Percentiles rank a stretch among this genome's conserved stretches.
These are phyloP conservation scores for Monilinia aucupariae DNA, from an alignment of 2,329 filamentous ascomycete species.

Conservation along the genomic window DNA sequence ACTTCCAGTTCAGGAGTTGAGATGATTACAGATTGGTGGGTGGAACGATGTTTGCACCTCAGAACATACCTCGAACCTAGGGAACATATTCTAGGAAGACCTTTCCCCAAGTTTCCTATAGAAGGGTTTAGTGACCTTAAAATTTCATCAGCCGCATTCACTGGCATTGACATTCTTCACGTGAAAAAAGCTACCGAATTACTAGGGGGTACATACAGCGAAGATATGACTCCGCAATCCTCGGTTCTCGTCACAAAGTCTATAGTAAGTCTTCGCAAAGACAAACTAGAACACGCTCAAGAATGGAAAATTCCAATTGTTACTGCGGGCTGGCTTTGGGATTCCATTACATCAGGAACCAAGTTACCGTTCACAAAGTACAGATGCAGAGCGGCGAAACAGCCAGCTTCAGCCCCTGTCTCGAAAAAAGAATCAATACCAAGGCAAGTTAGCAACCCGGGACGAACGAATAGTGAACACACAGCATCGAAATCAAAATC, in stretches of 20 bases:
- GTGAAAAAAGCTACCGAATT: constrained; percentile 70
- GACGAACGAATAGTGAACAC: neutral
- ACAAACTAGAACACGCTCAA: constrained; percentile 74
- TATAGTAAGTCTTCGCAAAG: constrained; percentile 48
- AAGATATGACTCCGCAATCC: constrained; percentile 65
- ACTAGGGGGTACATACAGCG: constrained; percentile 75
- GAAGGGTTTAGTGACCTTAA: constrained; percentile 62
- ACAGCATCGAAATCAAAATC: constrained; percentile 9
- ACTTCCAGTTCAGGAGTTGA: constrained; percentile 38
- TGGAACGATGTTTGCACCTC: constrained; percentile 79
- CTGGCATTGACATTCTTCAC: constrained; percentile 78
- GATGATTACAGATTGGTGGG: constrained; percentile 81
- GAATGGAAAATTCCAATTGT: constrained; percentile 79
- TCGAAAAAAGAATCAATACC: constrained; percentile 4
- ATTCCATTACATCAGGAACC: constrained; percentile 60
- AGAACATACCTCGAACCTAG: constrained; percentile 65
- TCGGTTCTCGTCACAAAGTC: constrained; percentile 64
- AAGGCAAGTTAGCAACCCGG: neutral
- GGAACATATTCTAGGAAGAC: constrained; percentile 67
- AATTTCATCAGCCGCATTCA: constrained; percentile 78
- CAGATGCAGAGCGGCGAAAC: constrained; percentile 35
- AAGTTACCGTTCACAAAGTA: constrained; percentile 46
- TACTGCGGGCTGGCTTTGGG: constrained; percentile 76
- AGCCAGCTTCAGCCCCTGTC: constrained; percentile 24
- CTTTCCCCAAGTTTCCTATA: constrained; percentile 67